These are phyloP conservation scores for Tolypocladium paradoxum DNA, from an alignment of 2,329 filamentous ascomycete genomes.

Conservation along the genomic window DNA sequence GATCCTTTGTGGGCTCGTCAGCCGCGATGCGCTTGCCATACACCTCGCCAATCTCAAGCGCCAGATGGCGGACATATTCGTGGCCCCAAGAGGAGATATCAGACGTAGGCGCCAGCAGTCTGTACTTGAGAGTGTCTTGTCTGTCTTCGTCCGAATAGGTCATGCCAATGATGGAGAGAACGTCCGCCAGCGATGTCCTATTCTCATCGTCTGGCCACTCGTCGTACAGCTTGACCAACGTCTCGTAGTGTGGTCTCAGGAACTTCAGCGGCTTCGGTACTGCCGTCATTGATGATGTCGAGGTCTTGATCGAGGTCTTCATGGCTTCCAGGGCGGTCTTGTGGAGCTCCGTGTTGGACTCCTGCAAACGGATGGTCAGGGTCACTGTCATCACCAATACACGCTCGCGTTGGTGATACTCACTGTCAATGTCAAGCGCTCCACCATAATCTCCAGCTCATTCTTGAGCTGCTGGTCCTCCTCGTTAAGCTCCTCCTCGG, in stretches of 20 bases:
- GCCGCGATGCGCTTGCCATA: conserved; percentile 79
- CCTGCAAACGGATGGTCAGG: conserved; percentile 39
- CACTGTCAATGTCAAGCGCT: conserved; percentile 85
- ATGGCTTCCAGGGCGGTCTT: conserved; percentile 89
- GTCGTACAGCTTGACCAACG: conserved; percentile 77
- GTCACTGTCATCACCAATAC: not conserved
- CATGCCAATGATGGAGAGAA: conserved; percentile 96
- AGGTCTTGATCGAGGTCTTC: conserved; percentile 98
- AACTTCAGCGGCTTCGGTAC: conserved; percentile 98
- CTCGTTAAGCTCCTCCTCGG: conserved; percentile 82
- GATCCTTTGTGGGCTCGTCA: conserved; percentile 73
- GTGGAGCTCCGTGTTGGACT: conserved; percentile 78
- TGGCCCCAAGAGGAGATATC: conserved; percentile 97
- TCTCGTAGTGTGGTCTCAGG: conserved; percentile 89
- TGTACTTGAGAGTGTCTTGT: conserved; percentile 92
- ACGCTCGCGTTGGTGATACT: conserved; percentile 9
- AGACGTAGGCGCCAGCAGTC: conserved; percentile 76
- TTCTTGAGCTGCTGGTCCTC: conserved; percentile 98
- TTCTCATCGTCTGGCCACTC: conserved; percentile 76
- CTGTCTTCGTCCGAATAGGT: conserved; percentile 95
- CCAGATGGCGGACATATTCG: conserved; percentile 93
- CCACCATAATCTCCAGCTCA: conserved; percentile 95
- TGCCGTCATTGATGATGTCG: conserved; percentile 97
- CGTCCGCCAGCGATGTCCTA: conserved; percentile 86
- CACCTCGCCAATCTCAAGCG: conserved; percentile 90